A percentile compares a stretch with the other conserved stretches of the same genome.
Conservation (phyloP, 1,284 basidiomycete species). For the Puccinia triticina region DNA sequence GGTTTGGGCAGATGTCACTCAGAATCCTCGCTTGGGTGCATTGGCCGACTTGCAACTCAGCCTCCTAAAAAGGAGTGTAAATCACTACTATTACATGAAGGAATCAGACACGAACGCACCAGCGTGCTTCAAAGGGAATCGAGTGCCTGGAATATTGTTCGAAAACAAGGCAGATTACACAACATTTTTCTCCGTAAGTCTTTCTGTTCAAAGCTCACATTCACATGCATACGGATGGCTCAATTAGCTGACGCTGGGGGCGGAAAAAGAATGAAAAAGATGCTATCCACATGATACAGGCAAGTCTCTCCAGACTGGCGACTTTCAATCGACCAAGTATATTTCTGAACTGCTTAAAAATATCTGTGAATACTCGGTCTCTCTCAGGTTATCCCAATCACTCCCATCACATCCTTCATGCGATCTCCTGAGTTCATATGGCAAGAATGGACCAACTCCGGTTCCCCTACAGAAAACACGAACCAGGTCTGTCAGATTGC, state of each 20-base stretch:
- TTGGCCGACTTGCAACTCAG: conserved; percentile 45
- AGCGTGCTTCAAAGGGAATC: conserved; percentile 35
- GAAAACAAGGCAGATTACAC: conserved; percentile 51
- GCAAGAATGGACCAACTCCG: conserved; percentile 48
- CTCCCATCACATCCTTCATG: conserved; percentile 42
- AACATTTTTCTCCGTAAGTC: conserved; percentile 49
- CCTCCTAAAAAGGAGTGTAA: conserved; percentile 40
- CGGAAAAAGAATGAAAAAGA: conserved; percentile 42
- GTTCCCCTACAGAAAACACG: conserved; percentile 7
- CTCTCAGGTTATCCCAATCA: conserved; percentile 47
- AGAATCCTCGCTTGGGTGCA: conserved; percentile 21
- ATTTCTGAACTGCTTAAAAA: not conserved
- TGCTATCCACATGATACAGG: conserved; percentile 53
- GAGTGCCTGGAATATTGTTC: conserved; percentile 49
- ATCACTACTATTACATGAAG: conserved; percentile 49
- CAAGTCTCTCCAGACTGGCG: not conserved
- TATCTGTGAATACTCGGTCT: not conserved
- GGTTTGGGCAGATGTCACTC: conserved; percentile 43
- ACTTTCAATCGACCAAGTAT: not conserved
- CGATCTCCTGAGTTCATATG: conserved; percentile 33
- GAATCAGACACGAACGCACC: conserved; percentile 26
- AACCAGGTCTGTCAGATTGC: conserved; percentile 43
- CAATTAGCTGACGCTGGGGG: not conserved
- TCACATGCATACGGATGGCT: not conserved
- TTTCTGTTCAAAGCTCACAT: not conserved